Evolutionary conservation across 2,329 filamentous ascomycete genomes (phyloP).

Genomic region (Apiospora sp.): DNA sequence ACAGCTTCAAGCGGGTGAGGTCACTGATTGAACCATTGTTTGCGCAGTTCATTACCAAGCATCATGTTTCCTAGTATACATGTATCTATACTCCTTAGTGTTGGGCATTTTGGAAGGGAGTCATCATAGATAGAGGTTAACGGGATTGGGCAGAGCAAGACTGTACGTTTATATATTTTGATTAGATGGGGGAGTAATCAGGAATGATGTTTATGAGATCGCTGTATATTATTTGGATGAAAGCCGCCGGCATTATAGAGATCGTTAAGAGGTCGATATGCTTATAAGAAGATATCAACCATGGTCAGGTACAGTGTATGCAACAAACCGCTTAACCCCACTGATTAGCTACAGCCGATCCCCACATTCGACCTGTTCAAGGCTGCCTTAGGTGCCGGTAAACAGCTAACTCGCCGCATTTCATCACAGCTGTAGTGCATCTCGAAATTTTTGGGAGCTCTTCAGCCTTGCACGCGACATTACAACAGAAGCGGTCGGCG

Average conservation of each 20-base stretch:
- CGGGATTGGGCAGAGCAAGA: neutral
- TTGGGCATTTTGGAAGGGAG: neutral
- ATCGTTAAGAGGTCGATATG: neutral
- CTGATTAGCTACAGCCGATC: neutral
- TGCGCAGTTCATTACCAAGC: neutral
- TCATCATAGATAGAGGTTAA: neutral
- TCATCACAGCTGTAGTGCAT: constrained; percentile 13
- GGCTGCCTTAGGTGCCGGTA: neutral
- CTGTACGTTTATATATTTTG: neutral
- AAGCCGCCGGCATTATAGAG: neutral
- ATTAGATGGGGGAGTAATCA: too few species aligned
- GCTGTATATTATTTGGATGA: neutral
- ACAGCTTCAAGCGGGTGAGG: neutral
- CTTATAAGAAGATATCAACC: neutral
- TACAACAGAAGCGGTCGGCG: neutral
- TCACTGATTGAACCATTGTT: neutral
- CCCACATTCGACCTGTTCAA: neutral
- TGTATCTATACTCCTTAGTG: neutral
- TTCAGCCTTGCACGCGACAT: neutral
- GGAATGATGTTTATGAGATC: neutral
- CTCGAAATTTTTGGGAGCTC: constrained; percentile 19
- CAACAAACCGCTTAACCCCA: constrained; percentile 17
- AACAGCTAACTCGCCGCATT: constrained; percentile 8
- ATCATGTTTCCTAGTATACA: neutral
- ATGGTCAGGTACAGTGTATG: neutral